Base-by-base conservation (phyloP, 2,329 filamentous ascomycete genomes). In the Microsporum canis region DNA sequence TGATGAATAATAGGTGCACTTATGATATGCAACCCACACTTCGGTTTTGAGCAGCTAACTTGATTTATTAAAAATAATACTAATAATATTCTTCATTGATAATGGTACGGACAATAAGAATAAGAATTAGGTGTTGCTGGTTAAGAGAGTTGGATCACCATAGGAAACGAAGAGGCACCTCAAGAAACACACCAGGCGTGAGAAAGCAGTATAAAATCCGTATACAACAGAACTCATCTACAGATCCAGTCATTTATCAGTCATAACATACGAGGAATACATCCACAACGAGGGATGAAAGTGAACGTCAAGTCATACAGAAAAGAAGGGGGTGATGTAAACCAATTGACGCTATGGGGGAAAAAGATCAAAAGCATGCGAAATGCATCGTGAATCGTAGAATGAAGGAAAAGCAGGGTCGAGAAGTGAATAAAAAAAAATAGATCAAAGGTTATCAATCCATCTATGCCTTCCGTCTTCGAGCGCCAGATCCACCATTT, bases 381-480 rank as follows among this genome's bases (percentile, higher is more conserved):
- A 53, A 12, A 53, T 53, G 49, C 49, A 53, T 53, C 49, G 14
- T 53, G 17, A 53, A 53, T 53, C 49, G 17, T 53, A 27, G 27
- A 47, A 47, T 17, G 27, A 53, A n/a, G 31, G 10, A 27, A 53
- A 29, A n/a, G 8, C 0, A n/a, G 31, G 27, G 5, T 53, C 27
- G 23, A 31, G 27, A 31, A 31, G 17, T 23, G 17, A 53, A 53
- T 5, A 12, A 34, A 34, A 53, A 53, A 2, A 5, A 53, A 10
- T 53, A 53, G 10, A 47, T 29, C 23, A 53, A 53, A n/a, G 39
- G 14, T 23, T 34, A 33, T 10, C 49, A 12, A 53, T 53, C 49
- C 49, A 47, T 53, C 49, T 53, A 53, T 53, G 63, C 63, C 39
- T 64, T 64, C 36, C 63, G 53, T 57, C 63, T 58, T 23, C 63